Evolutionary conservation across 192 early-diverging fungal species (phyloP).

Genomic region (Phlyctochytrium arcticum): DNA sequence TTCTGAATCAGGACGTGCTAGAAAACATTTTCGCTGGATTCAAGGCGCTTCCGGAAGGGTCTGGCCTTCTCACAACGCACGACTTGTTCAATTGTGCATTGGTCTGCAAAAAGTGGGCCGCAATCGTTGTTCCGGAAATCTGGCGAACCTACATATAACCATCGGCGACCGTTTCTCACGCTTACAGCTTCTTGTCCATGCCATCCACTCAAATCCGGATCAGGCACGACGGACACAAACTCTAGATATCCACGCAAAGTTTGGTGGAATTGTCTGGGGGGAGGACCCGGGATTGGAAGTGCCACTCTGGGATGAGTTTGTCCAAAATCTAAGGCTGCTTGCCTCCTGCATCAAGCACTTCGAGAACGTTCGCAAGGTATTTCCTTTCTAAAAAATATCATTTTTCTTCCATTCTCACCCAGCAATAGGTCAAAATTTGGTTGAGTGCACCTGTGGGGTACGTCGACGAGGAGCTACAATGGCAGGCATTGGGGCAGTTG

Average conservation of each 20-base stretch:
- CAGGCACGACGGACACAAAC: not conserved
- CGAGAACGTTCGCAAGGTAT: too few relatives aligned
- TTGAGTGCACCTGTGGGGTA: not conserved
- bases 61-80: not conserved
- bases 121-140: not conserved
- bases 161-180: not conserved
- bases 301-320: not conserved
- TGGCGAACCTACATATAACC: not conserved
- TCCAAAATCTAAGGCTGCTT: not conserved
- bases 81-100: not conserved
- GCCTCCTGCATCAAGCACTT: too few relatives aligned
- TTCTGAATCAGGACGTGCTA: not conserved
- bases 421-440: not conserved
- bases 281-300: not conserved
- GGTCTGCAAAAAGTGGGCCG: not conserved
- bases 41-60: not conserved
- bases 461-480: not conserved
- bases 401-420: not conserved
- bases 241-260: not conserved
- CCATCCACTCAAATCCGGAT: too few relatives aligned
- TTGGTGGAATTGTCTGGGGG: not conserved
- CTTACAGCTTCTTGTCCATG: too few relatives aligned
- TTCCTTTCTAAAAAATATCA: not conserved
- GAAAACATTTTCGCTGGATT: not conserved
- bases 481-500: not conserved